These are phyloP conservation scores for Cladophialophora exuberans DNA, from an alignment of 2,329 filamentous ascomycete species.

Conservation along the genomic window DNA sequence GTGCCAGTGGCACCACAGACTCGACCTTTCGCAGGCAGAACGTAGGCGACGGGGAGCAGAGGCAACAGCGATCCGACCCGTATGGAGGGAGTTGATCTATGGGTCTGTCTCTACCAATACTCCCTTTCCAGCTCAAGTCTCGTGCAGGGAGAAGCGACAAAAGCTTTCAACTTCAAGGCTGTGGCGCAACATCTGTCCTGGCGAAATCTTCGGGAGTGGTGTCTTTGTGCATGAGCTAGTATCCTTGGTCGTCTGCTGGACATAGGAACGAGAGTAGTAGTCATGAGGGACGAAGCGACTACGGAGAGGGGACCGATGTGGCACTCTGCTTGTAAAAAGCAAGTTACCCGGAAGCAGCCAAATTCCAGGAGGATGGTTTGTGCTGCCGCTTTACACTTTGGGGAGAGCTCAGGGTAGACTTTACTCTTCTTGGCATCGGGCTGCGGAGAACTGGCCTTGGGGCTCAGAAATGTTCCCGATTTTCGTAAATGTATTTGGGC, in stretches of 20 bases:
- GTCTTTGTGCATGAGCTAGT: neutral
- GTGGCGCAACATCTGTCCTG: neutral
- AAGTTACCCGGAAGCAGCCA: neutral
- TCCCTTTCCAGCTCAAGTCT: neutral
- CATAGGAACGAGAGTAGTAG: neutral
- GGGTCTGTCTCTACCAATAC: neutral
- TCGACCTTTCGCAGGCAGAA: too few species aligned
- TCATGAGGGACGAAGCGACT: neutral
- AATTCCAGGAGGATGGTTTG: neutral
- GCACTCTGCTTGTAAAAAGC: neutral
- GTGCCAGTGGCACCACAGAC: too few species aligned
- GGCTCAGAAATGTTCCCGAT: neutral
- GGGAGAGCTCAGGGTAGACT: too few species aligned
- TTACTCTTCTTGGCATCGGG: too few species aligned
- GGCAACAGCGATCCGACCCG: too few species aligned
- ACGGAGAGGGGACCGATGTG: neutral
- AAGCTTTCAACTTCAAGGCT: neutral
- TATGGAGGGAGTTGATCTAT: too few species aligned
- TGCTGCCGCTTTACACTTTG: neutral
- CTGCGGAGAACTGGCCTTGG: slow-evolving; percentile 1
- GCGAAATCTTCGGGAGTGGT: neutral
- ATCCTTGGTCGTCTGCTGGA: neutral
- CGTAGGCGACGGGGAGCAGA: too few species aligned
- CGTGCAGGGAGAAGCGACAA: neutral
- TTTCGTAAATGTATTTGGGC: neutral